Base-by-base conservation (phyloP, 768 basidiomycete genomes). In the Mycena olivaceomarginata region DNA sequence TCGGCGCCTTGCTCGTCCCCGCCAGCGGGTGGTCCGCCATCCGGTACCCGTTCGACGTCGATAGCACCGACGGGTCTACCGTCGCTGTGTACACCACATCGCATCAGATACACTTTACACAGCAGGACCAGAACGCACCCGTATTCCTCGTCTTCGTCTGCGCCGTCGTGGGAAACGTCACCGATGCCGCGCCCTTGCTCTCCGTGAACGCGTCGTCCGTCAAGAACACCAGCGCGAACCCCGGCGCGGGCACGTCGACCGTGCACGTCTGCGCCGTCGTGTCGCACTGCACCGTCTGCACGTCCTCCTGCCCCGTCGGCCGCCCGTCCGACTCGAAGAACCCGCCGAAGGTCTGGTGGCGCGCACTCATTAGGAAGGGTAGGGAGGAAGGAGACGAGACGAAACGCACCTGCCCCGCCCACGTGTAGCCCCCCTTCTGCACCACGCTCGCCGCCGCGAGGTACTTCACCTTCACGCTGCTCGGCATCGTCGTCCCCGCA, bases 181-280 rank as follows among this genome's bases (percentile, higher is more conserved):
- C 20, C 25, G 48, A 20, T 51, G 48, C 51, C 67, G 39, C 37
- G 31, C 67, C 48, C 48, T 51, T 56, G 20, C 12, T 82, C 62
- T 85, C 86, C 2, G 79, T 69, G 40, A 88, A 80, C 10, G 31
- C 31, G 31, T 31, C 31, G 31, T 31, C 31, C 31, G 31, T 31
- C 31, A 31, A 4, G 4, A 31, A 31, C 31, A 31, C 31, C 3
- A 31, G 31, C 31, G 31, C 31, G 31, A 31, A 31, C 31, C 31
- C 31, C 31, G 31, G 31, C 31, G 31, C 31, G 31, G 31, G 31
- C 3, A 31, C 31, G 31, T 31, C 31, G 31, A 31, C 31, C 31
- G 31, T 31, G 31, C 31, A 31, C 31, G 31, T 31, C 31, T 31
- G 31, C 31, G 31, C 48, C 48, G 18, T 51, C 16, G 48, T 51